Evolutionary conservation across 2,329 filamentous ascomycete species (phyloP).

Genomic region (Talaromyces sp.): DNA sequence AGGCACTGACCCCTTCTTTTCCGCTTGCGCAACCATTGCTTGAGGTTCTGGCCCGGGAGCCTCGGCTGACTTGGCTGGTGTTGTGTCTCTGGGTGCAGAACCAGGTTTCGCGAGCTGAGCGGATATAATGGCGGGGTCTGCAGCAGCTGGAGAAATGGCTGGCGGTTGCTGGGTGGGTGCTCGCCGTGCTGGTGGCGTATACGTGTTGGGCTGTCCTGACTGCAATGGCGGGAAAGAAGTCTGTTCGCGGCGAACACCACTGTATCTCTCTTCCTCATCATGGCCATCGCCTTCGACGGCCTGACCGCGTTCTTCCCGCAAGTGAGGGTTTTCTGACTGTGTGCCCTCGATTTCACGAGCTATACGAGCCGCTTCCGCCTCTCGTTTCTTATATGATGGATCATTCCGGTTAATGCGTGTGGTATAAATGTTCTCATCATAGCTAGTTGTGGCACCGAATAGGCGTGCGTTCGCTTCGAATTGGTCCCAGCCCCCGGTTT

Average conservation of each 20-base stretch:
- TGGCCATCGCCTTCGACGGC: conserved; percentile 58
- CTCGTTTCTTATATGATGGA: conserved; percentile 71
- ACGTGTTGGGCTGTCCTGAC: conserved; percentile 62
- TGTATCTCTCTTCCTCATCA: conserved; percentile 96
- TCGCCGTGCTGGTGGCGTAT: conserved; percentile 83
- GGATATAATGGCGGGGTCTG: conserved; percentile 87
- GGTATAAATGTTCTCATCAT: conserved; percentile 92
- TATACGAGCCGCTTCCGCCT: conserved; percentile 73
- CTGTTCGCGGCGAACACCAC: conserved; percentile 73
- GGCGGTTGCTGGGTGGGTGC: conserved; percentile 62
- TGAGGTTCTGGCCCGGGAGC: conserved; percentile 6
- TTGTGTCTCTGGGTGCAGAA: conserved; percentile 16
- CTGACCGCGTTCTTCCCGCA: conserved; percentile 82
- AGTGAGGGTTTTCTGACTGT: conserved; percentile 68
- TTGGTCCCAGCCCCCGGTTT: conserved; percentile 73
- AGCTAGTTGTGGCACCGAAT: conserved; percentile 84
- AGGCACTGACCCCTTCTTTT: conserved; percentile 2
- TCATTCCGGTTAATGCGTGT: conserved; percentile 81
- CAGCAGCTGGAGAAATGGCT: conserved; percentile 68
- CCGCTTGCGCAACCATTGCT: background rate
- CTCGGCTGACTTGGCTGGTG: conserved; percentile 22
- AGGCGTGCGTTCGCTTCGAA: conserved; percentile 84
- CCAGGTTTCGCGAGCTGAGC: conserved; percentile 54
- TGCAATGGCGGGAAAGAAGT: conserved; percentile 60
- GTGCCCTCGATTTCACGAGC: conserved; percentile 85